Evolutionary conservation across 2,329 filamentous ascomycete genomes (phyloP).

Genomic region (Ophiostoma australiae): DNA sequence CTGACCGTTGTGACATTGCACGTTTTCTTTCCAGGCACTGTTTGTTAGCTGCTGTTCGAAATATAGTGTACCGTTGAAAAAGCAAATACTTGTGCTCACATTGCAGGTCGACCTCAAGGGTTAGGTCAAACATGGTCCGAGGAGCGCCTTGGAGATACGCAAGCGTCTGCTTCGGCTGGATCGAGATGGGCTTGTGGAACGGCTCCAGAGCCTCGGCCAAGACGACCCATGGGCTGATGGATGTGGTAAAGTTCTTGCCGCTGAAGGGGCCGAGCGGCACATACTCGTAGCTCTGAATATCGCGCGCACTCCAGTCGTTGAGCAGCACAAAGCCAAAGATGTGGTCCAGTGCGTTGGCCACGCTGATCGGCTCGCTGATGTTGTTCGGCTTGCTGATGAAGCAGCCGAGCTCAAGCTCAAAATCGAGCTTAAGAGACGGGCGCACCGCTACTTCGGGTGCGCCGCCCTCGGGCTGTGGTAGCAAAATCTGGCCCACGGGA

Average conservation of each 20-base stretch:
- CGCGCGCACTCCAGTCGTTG: conserved; percentile 83
- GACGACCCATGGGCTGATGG: conserved; percentile 74
- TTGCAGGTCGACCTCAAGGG: conserved; percentile 20
- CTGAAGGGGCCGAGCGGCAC: conserved; percentile 78
- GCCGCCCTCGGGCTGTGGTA: not conserved
- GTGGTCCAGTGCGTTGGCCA: conserved; percentile 61
- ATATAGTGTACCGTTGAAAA: not conserved
- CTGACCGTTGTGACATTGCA: conserved; percentile 33
- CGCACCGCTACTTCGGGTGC: not conserved
- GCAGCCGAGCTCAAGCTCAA: conserved; percentile 75
- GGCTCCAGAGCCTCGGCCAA: conserved; percentile 68
- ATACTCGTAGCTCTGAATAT: conserved; percentile 82
- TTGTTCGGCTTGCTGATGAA: conserved; percentile 63
- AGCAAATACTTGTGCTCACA: not conserved
- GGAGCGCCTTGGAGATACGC: conserved; percentile 55
- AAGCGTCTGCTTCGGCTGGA: conserved; percentile 36
- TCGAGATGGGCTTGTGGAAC: conserved; percentile 35
- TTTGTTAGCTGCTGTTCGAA: not conserved
- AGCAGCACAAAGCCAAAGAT: conserved; percentile 77
- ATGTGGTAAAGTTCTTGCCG: conserved; percentile 76
- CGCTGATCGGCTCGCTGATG: conserved; percentile 58
- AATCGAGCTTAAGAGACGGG: conserved; percentile 55
- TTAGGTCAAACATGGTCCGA: conserved; percentile 36
- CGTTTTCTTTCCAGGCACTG: not conserved
- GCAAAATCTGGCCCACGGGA: conserved; percentile 68